phyloP scores from a whole-genome alignment of 768 basidiomycete genomes.

The Terana coerulea region DNA sequence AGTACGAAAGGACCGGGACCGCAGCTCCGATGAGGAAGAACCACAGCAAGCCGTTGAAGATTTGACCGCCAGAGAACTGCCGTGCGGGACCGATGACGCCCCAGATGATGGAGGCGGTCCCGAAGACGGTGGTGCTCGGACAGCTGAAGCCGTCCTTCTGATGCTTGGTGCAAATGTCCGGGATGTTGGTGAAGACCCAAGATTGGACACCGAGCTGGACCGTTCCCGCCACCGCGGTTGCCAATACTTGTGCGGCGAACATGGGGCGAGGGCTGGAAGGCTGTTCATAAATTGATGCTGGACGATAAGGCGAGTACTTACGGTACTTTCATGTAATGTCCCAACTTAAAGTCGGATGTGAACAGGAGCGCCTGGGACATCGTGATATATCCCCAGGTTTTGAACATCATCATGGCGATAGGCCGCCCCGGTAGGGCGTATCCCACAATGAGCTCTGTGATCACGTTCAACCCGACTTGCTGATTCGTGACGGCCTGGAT shows the following conservation, averaged over 20 bases:
- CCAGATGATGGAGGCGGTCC: constrained; percentile 47
- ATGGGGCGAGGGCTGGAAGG: constrained; percentile 10
- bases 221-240: constrained; percentile 54
- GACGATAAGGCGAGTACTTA: constrained; percentile 25
- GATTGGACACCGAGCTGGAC: constrained; percentile 59
- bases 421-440: constrained; percentile 53
- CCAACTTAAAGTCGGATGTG: constrained; percentile 67
- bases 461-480: constrained; percentile 59
- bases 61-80: constrained; percentile 50
- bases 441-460: constrained; percentile 68
- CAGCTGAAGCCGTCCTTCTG: constrained; percentile 63
- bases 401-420: constrained; percentile 75
- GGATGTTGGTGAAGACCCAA: constrained; percentile 62
- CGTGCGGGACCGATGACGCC: constrained; percentile 64
- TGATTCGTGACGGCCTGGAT: constrained; percentile 77
- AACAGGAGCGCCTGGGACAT: constrained; percentile 64
- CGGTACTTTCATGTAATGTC: constrained; percentile 67
- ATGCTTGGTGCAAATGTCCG: constrained; percentile 46
- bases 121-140: constrained; percentile 45
- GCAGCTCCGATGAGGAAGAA: constrained; percentile 72
- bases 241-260: constrained; percentile 50
- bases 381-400: constrained; percentile 61
- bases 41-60: constrained; percentile 55
- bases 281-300: constrained; percentile 35
- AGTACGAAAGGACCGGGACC: constrained; percentile 56